phyloP scores from a whole-genome alignment of 1,139 yeast genomes.

The Kodamaea ohmeri region DNA sequence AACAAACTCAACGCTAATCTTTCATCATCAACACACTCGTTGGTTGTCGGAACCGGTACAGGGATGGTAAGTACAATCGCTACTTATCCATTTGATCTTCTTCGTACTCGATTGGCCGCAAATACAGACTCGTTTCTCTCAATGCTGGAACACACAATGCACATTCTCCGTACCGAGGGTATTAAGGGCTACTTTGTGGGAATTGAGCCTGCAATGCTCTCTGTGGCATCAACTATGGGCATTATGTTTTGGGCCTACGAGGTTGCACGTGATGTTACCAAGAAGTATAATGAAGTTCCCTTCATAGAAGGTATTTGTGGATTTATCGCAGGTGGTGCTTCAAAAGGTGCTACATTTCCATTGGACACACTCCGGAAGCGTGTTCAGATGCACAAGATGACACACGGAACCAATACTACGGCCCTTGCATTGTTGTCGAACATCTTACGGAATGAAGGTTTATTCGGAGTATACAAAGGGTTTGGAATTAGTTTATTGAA shows the following conservation, averaged over 20 bases:
- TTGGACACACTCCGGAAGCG: slow-evolving; percentile 80
- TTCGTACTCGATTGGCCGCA: slow-evolving; percentile 81
- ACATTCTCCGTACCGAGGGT: slow-evolving; percentile 51
- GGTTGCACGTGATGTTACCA: slow-evolving; percentile 33
- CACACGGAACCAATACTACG: slow-evolving; percentile 11
- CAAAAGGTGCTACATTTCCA: slow-evolving; percentile 80
- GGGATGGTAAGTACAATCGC: slow-evolving; percentile 69
- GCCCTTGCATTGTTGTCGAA: slow-evolving; percentile 27
- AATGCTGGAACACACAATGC: slow-evolving; percentile 28
- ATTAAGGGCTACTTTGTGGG: slow-evolving; percentile 62
- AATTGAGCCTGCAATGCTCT: slow-evolving; percentile 56
- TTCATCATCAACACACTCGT: slow-evolving; percentile 44
- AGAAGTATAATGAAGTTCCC: slow-evolving; percentile 30
- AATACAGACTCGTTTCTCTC: slow-evolving; percentile 46
- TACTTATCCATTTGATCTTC: slow-evolving; percentile 86
- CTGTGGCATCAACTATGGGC: slow-evolving; percentile 67
- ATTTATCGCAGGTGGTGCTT: slow-evolving; percentile 67
- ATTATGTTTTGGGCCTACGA: slow-evolving; percentile 70
- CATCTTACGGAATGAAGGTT: slow-evolving; percentile 56
- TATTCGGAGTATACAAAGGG: slow-evolving; percentile 72
- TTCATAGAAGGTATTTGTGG: slow-evolving; percentile 68
- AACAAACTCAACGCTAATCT: slow-evolving; percentile 22
- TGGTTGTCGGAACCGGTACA: slow-evolving; percentile 71
- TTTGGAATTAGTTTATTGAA: slow-evolving; percentile 65
- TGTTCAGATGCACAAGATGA: slow-evolving; percentile 57